These are phyloP conservation scores for Pichia sp. DNA, from an alignment of 1,139 yeast genomes.

Conservation along the genomic window DNA sequence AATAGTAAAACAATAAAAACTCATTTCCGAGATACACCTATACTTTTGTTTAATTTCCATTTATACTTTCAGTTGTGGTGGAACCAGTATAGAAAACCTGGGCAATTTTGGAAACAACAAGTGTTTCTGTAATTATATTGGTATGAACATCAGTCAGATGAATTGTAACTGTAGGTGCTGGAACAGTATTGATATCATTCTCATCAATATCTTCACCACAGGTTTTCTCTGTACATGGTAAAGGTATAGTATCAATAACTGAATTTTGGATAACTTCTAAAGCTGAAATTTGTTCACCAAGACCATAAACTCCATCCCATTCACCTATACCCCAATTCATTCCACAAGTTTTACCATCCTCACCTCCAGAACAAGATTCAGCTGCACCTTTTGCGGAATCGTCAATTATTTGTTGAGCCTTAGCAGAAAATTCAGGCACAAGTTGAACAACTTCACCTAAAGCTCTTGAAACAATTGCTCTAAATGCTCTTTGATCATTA, in stretches of 20 bases:
- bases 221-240: constrained; percentile 49
- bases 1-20: no score
- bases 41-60: no score
- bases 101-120: constrained; percentile 3
- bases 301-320: constrained; percentile 77
- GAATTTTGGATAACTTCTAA: constrained; percentile 68
- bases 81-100: constrained; percentile 7
- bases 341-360: constrained; percentile 91
- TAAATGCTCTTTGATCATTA: constrained; percentile 85
- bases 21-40: no score
- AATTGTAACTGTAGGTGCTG: constrained; percentile 11
- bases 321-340: constrained; percentile 59
- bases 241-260: constrained; percentile 43
- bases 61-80: neutral
- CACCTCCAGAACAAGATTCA: constrained; percentile 74
- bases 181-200: constrained; percentile 41
- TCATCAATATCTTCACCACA: constrained; percentile 61
- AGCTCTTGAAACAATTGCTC: constrained; percentile 71
- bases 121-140: constrained; percentile 2
- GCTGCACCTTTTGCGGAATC: constrained; percentile 82
- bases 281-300: constrained; percentile 91
- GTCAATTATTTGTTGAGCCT: constrained; percentile 45
- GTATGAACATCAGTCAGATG: constrained; percentile 10
- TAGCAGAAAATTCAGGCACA: constrained; percentile 53
- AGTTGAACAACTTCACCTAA: constrained; percentile 67